Evolutionary conservation across 768 basidiomycete species (phyloP), one percentile per base, ranked within the genome.

Genomic region (Auricularia sp.): DNA sequence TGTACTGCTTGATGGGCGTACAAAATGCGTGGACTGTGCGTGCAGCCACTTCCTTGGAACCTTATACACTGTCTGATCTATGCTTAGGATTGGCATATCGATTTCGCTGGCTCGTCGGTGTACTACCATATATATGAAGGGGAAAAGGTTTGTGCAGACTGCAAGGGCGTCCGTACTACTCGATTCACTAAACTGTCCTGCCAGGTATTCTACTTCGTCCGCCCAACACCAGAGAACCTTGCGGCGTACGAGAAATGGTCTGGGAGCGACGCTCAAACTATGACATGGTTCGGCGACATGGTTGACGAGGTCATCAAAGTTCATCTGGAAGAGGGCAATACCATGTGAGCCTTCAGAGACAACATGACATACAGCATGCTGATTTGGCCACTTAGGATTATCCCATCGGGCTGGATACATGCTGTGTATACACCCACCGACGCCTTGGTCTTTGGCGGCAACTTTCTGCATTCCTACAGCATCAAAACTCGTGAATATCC

Each of bases 1-100:
- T 96, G 61, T 99, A 99, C 73, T 98, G 96, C 71, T 78, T 99
- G 64, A 99, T 99, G 97, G 91, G 93, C 39, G 93, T 96, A 23
- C 87, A 85, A 7, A 83, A 86, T 29, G 91, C 93, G 36, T 98
- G 95, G 93, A 99, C 96, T 66, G 95, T 93, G 68, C 71, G 87
- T 78, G n/a, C 11, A 21, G 35, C 23, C 14, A 33, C 29, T 14
- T 29, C 23, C 23, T 21, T 34, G 11, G 7, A 1, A 64, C 65
- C 2, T 2, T 23, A 61, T 53, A 63, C 16, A 39, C 43, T 65
- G 4, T 63, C 53, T 6, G 62, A 36, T 62, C 12, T 12, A 12
- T 5, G 36, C 60, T 36, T 70, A 95, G 93, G 96, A 98, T 72
- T 98, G 95, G 97, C 96, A 99, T 71, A 80, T 98, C 66, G 97